These are phyloP conservation scores for Lathyrus sativus DNA, from an alignment of 306 rosid genomes.

Conservation along the genomic window DNA sequence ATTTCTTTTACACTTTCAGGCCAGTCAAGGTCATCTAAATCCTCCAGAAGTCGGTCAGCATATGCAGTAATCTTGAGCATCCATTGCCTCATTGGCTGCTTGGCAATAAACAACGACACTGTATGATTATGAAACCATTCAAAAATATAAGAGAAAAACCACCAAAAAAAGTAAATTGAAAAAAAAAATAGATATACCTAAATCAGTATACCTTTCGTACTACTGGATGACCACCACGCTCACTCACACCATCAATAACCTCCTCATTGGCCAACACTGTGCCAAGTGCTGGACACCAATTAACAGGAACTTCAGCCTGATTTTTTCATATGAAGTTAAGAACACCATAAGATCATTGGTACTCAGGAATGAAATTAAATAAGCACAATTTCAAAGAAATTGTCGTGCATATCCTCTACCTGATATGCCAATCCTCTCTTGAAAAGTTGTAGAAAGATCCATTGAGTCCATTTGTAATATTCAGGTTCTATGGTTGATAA, in stretches of 20 bases:
- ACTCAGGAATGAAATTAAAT: constrained; percentile 26
- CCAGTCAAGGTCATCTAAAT: constrained; percentile 91
- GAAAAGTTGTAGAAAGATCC: constrained; percentile 94
- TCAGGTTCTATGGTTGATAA: constrained; percentile 90
- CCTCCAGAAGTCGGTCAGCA: constrained; percentile 98
- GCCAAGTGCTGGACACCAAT: constrained; percentile 99
- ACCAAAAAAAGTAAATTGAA: constrained; percentile 18
- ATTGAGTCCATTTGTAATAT: constrained; percentile 96
- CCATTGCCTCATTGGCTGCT: constrained; percentile 99
- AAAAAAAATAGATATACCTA: constrained; percentile 19
- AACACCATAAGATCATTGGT: constrained; percentile 30
- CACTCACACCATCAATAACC: constrained; percentile 95
- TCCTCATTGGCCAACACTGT: constrained; percentile 99
- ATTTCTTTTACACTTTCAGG: constrained; percentile 97
- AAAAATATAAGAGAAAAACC: constrained; percentile 50
- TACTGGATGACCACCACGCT: constrained; percentile 96
- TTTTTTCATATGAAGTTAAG: constrained; percentile 21
- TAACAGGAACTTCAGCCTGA: constrained; percentile 98
- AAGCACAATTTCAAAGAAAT: constrained; percentile 12
- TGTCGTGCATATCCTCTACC: constrained; percentile 53
- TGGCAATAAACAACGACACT: constrained; percentile 86
- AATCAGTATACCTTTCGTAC: constrained; percentile 68
- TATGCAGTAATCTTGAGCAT: constrained; percentile 98
- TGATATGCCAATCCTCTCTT: constrained; percentile 96
- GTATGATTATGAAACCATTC: constrained; percentile 72